Base-by-base conservation (phyloP, 2,329 filamentous ascomycete species). In the Aspergillus japonicus region DNA sequence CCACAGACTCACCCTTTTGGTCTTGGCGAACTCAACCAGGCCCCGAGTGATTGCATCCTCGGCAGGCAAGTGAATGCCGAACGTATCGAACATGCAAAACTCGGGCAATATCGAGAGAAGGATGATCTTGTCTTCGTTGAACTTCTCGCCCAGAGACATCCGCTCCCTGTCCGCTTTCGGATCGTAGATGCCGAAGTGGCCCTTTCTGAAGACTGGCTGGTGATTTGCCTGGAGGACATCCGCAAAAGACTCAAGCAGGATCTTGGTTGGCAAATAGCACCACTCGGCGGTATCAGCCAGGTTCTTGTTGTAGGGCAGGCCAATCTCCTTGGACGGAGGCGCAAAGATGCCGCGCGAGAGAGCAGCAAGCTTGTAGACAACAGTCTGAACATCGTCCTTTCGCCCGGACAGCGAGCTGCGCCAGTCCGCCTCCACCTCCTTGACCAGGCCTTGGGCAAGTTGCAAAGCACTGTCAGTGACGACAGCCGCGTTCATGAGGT, bases 111-210 rank as follows among this genome's bases (percentile, higher is more conserved):
- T 61, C 31, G 66, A 58, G 11, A 72, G 57, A 21, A 76, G 58
- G 16, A 77, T 61, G 39, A 71, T 68, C 50, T 71, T 73, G 61
- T 76, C 73, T 64, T 77, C 73, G 4, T 69, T 61, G 57, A 72
- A 75, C 59, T 73, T 74, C 23, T 74, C 60, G 16, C 62, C 54
- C 8, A 62, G 26, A 31, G 59, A 69, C 66, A 73, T 75, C 42
- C 62, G 57, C 4, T 60, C 50, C 56, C 74, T 66, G 59, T 75
- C 61, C 21, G 64, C 68, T 4, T 63, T 65, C 1, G 71, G 67
- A 51, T 73, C 51, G 61, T 75, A 76, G 1, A 42, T 65, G 12
- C 71, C 71, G 55, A 69, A 75, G 48, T 66, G 64, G 0, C 69
- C 71, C 24, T 60, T 61, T 50, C 68, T 71, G 35, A 69, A 69